A percentile compares a stretch with the other conserved stretches of the same genome.
Conservation (phyloP, 768 basidiomycete genomes). For the Suillus spraguei region DNA sequence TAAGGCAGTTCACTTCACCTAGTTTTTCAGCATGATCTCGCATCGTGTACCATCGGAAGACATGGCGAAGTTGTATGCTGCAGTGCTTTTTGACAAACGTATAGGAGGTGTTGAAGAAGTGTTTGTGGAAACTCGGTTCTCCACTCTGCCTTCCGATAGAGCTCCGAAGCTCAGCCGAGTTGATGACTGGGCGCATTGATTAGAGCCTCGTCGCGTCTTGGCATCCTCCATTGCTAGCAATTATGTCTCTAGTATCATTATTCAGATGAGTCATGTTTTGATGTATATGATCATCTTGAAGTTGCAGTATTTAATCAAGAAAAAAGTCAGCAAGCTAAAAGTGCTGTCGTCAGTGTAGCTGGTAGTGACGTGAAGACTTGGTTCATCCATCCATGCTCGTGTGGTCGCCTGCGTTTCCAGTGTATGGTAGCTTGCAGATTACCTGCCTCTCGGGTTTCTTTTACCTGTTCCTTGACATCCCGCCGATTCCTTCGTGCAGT, state of each 20-base stretch:
- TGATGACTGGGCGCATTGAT: constrained; percentile 42
- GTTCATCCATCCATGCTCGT: neutral
- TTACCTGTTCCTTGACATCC: neutral
- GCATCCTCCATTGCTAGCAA: neutral
- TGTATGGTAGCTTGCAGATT: neutral
- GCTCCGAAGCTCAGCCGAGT: constrained; percentile 57
- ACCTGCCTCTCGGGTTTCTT: neutral
- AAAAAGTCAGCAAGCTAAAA: constrained; percentile 3
- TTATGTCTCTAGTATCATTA: neutral
- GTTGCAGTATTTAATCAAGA: neutral
- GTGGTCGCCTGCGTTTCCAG: neutral
- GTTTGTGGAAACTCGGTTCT: constrained; percentile 70
- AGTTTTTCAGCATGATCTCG: constrained; percentile 44
- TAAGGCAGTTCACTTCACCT: constrained; percentile 3
- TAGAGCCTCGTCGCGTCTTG: neutral
- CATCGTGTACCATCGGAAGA: constrained; percentile 70
- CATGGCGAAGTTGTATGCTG: constrained; percentile 60
- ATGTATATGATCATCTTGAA: neutral
- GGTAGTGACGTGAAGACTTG: neutral
- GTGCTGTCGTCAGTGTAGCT: neutral
- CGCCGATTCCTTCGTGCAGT: neutral
- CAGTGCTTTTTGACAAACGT: constrained; percentile 55
- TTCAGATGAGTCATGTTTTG: neutral
- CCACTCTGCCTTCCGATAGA: constrained; percentile 45
- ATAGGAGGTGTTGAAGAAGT: constrained; percentile 65